These are phyloP conservation scores for Pneumocystis carinii DNA, from an alignment of 1,139 yeast genomes.

Conservation along the genomic window DNA sequence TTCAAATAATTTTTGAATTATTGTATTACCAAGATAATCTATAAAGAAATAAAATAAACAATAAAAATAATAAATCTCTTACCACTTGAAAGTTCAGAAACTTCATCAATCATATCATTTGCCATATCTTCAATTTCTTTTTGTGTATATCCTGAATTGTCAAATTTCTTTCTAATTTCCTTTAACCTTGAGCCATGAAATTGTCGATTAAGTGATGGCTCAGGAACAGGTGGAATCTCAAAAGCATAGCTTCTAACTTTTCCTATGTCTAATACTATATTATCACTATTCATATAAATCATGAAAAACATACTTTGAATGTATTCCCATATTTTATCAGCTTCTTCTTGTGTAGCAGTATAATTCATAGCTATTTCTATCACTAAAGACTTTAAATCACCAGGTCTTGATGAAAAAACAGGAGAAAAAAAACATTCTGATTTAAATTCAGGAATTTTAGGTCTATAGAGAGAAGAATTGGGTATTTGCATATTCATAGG, in stretches of 20 bases:
- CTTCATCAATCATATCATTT: constrained; percentile 69
- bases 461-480: background rate
- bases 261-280: background rate
- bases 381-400: constrained; percentile 18
- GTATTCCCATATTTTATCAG: constrained; percentile 14
- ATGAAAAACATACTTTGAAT: background rate
- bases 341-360: constrained; percentile 22
- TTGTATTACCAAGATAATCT: constrained; percentile 81
- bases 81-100: constrained; percentile 77
- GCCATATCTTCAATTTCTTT: constrained; percentile 71
- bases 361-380: constrained; percentile 19
- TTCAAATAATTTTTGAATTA: constrained; percentile 80
- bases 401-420: constrained; percentile 2
- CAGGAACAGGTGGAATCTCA: constrained; percentile 21
- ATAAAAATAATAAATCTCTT: background rate
- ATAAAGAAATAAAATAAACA: background rate
- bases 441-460: background rate
- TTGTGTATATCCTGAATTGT: constrained; percentile 28
- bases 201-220: constrained; percentile 33
- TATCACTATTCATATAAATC: background rate
- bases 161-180: constrained; percentile 39
- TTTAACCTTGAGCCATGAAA: constrained; percentile 69
- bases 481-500: background rate
- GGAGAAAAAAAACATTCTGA: background rate
- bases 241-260: background rate